Base-by-base conservation (phyloP, 208 protist genomes). In the Trypanosoma rangeli region DNA sequence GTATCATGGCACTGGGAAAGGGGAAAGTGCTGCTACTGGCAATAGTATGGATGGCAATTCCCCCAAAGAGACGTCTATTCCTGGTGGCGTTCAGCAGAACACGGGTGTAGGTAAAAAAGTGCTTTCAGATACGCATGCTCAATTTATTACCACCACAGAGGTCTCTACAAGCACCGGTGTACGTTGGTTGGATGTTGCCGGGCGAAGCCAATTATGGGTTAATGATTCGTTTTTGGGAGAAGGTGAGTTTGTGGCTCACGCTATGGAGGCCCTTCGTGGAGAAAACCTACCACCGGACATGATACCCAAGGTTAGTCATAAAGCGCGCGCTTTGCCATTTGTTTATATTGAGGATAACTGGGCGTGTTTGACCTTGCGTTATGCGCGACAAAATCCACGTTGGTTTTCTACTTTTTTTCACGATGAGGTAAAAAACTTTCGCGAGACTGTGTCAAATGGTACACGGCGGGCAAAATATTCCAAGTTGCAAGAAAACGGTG, bases 101-200 rank as follows among this genome's bases (percentile, higher is more conserved):
- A 35, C 13, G 22, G n/a, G 15, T 39, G 24, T 39, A 8, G n/a
- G 26, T 59, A 29, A 24, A 8, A 24, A 35, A 10, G 24, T 31
- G 1, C 13, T 13, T 26, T 15, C 39, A 20, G 48, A 46, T 22
- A 58, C 24, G 49, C 5, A 37, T 58, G 12, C 24, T 33, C 7
- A 73, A 26, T 79, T 76, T 28, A 59, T 87, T 26, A 64, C 74
- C 53, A 78, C 68, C 15, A 84, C 80, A 5, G 71, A 92, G 56
- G 81, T 89, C 18, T 79, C 72, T 18, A 82, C 80, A 46, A 24
- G 39, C 26, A 46, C 52, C 0, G 83, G 81, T 10, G 70, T 85
- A 15, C 71, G 70, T 16, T 92, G 86, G 86, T 56, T 82, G 20
- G 83, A 87, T 72, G 49, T 92, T 5, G 70, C 55, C 10, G 61